Base-by-base conservation (phyloP, 75 land plant species). In the Pinus taeda region DNA sequence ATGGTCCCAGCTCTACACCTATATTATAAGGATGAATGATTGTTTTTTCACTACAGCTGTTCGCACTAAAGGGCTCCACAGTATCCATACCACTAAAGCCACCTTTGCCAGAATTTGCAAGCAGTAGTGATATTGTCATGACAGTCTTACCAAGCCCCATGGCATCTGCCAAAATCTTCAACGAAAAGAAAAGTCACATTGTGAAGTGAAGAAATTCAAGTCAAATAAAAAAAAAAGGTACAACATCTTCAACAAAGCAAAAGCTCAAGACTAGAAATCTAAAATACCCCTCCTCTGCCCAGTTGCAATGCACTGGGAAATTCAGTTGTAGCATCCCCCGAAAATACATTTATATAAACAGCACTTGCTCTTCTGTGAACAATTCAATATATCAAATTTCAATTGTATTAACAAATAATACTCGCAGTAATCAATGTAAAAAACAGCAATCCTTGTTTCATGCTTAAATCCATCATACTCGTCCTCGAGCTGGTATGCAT, bases 91-190 rank as follows among this genome's bases (percentile, higher is more conserved):
- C 75, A 69, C 73, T 73, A 75, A 66, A 94, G 90, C 79, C 79
- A 57, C 89, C 90, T 79, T 81, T 87, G 6, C 87, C 85, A 75
- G 67, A 78, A 61, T 83, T 85, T 57, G 85, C 42, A 57, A 88
- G 86, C 24, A 94, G 72, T 12, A 94, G 81, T 30, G 97, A 83
- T 58, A 93, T 95, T 18, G 93, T 87, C 98, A 95, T 95, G 21
- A 95, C 92, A 59, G 98, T 95, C 65, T 95, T 95, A 12, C 91
- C 98, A 58, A 94, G 91, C 14, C 93, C 97, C 95, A 94, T 94
- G 71, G 95, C 97, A 90, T 94, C 95, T 66, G 95, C 93, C 62
- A 60, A 60, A 60, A 60, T 60, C 97, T 92, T 69, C 71, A 69
- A 42, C 21, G 7, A 20, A 42, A 15, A 67, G 24, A 8, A 69